These are phyloP conservation scores for Fagus sylvatica DNA, from an alignment of 306 rosid species.

Conservation along the genomic window DNA sequence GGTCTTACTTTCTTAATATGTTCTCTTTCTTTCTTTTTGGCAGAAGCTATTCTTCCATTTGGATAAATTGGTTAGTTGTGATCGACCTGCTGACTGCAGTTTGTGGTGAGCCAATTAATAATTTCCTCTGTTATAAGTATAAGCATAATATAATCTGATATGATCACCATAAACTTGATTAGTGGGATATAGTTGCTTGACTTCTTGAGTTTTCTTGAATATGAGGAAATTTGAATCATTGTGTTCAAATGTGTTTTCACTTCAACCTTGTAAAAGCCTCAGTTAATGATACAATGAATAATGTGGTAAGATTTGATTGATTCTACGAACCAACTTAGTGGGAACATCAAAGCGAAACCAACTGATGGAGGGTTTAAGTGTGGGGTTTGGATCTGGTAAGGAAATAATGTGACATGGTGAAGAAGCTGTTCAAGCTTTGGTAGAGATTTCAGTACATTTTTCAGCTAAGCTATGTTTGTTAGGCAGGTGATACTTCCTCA, in stretches of 20 bases:
- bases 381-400: neutral
- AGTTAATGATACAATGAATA: neutral
- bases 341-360: neutral
- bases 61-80: conserved; percentile 74
- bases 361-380: neutral
- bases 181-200: neutral
- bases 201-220: neutral
- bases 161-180: neutral
- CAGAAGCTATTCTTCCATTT: conserved; percentile 81
- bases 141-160: neutral
- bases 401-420: neutral
- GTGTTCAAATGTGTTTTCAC: neutral
- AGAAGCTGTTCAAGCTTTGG: neutral
- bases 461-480: neutral
- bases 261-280: neutral
- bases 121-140: conserved; percentile 13
- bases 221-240: neutral
- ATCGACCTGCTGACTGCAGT: conserved; percentile 63
- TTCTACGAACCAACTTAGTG: neutral
- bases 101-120: conserved; percentile 65
- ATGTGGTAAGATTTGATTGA: neutral
- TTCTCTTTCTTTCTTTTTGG: conserved; percentile 22
- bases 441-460: neutral
- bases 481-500: neutral
- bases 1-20: conserved; percentile 8